Conservation (phyloP, 1,284 basidiomycete genomes). For the Athelia psychrophila region DNA sequence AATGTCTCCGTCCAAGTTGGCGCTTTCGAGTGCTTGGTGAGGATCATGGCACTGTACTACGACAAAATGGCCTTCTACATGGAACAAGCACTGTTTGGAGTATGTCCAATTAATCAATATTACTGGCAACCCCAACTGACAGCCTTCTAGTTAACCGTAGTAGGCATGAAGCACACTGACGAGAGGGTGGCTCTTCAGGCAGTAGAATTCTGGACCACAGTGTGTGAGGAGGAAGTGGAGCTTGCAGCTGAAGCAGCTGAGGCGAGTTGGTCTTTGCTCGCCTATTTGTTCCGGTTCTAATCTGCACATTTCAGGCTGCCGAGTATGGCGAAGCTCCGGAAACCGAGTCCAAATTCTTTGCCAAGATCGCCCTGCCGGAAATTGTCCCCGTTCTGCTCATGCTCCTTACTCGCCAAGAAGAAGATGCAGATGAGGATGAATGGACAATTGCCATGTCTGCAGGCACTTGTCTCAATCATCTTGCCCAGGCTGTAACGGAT, state of each 20-base stretch:
- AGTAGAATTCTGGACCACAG: conserved; percentile 99
- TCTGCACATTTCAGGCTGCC: conserved; percentile 55
- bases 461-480: conserved; percentile 87
- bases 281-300: conserved; percentile 1
- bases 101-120: conserved; percentile 39
- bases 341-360: conserved; percentile 87
- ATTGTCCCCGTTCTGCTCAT: conserved; percentile 91
- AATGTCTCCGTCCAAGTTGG: conserved; percentile 84
- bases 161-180: conserved; percentile 95
- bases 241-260: conserved; percentile 91
- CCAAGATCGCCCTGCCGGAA: conserved; percentile 91
- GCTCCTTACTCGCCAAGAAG: conserved; percentile 90
- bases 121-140: conserved; percentile 25
- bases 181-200: conserved; percentile 94
- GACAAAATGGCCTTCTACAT: conserved; percentile 99
- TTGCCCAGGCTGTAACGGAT: conserved; percentile 91
- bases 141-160: conserved; percentile 79
- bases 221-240: conserved; percentile 97
- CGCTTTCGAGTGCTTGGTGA: conserved; percentile 93
- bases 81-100: conserved; percentile 98
- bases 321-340: conserved; percentile 92
- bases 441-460: conserved; percentile 99
- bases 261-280: conserved; percentile 42
- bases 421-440: conserved; percentile 97
- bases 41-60: conserved; percentile 98